These are phyloP conservation scores for Linanthus parryae DNA, from an alignment of 148 eudicot species.

Conservation along the genomic window DNA sequence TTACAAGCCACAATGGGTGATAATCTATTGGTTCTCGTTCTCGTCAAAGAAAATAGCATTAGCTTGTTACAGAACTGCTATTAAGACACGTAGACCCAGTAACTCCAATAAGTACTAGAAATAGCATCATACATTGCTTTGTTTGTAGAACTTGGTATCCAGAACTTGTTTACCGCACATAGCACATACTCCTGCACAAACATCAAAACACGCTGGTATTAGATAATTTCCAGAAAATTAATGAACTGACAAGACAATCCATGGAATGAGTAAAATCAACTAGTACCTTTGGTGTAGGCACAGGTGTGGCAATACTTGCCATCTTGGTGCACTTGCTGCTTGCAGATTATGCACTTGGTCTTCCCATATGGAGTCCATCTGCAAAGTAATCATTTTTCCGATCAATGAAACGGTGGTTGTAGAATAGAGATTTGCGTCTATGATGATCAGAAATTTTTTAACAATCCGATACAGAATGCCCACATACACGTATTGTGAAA, in stretches of 20 bases:
- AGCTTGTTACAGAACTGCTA: no score
- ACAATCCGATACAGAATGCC: no score
- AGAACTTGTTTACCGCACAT: conserved; percentile 99
- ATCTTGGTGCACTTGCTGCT: conserved; percentile 99
- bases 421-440: not conserved
- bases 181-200: conserved; percentile 88
- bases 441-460: not conserved
- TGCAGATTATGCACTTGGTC: conserved; percentile 81
- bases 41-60: no score
- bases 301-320: conserved; percentile 94
- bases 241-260: not conserved
- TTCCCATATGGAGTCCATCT: conserved; percentile 97
- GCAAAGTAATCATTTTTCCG: conserved; percentile 17
- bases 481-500: no score
- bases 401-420: not conserved
- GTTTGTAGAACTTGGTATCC: conserved; percentile 89
- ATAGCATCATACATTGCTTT: conserved; percentile 89
- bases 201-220: conserved; percentile 1
- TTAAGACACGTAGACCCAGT: no score
- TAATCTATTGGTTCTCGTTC: no score
- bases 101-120: no score
- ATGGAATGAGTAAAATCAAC: not conserved
- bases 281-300: conserved; percentile 81
- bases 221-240: conserved; percentile 2
- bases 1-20: no score